These are phyloP conservation scores for Kwoniella sp. DNA, from an alignment of 768 basidiomycete species.

Conservation along the genomic window DNA sequence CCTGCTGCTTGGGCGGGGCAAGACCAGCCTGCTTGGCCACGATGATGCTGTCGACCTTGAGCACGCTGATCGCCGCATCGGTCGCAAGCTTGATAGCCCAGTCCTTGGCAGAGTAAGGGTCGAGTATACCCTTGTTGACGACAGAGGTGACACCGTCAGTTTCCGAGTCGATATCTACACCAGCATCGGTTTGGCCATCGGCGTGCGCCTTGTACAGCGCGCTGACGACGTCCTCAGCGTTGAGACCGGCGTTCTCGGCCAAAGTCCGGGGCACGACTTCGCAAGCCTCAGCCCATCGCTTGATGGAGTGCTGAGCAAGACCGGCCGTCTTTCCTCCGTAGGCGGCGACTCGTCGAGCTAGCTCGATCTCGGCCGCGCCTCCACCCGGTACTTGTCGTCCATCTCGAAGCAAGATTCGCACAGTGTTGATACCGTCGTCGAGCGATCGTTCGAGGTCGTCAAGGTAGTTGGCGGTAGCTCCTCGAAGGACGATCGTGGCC, in stretches of 20 bases:
- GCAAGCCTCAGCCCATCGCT: slow-evolving; percentile 81
- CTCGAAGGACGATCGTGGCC: slow-evolving; percentile 91
- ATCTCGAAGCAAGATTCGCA: slow-evolving; percentile 90
- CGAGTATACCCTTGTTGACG: slow-evolving; percentile 62
- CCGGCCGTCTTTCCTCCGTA: slow-evolving; percentile 89
- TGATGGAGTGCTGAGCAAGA: slow-evolving; percentile 88
- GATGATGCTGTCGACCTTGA: slow-evolving; percentile 96
- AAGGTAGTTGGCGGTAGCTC: slow-evolving; percentile 88
- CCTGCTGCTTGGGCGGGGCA: slow-evolving; percentile 53
- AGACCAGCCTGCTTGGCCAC: slow-evolving; percentile 70
- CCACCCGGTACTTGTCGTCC: slow-evolving; percentile 87
- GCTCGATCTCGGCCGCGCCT: slow-evolving; percentile 89
- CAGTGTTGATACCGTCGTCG: slow-evolving; percentile 95
- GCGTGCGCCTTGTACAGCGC: slow-evolving; percentile 88
- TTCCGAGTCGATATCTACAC: slow-evolving; percentile 53
- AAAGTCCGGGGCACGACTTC: slow-evolving; percentile 91
- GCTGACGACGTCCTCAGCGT: slow-evolving; percentile 89
- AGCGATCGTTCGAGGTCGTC: slow-evolving; percentile 96
- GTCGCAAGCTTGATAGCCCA: slow-evolving; percentile 57
- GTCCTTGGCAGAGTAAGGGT: slow-evolving; percentile 93
- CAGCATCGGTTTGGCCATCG: slow-evolving; percentile 57
- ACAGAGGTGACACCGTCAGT: slow-evolving; percentile 40
- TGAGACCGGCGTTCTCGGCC: slow-evolving; percentile 88
- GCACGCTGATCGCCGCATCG: slow-evolving; percentile 56
- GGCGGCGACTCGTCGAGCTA: slow-evolving; percentile 77